These are phyloP conservation scores for Arthroderma sp. DNA, from an alignment of 2,329 filamentous ascomycete species.

Conservation along the genomic window DNA sequence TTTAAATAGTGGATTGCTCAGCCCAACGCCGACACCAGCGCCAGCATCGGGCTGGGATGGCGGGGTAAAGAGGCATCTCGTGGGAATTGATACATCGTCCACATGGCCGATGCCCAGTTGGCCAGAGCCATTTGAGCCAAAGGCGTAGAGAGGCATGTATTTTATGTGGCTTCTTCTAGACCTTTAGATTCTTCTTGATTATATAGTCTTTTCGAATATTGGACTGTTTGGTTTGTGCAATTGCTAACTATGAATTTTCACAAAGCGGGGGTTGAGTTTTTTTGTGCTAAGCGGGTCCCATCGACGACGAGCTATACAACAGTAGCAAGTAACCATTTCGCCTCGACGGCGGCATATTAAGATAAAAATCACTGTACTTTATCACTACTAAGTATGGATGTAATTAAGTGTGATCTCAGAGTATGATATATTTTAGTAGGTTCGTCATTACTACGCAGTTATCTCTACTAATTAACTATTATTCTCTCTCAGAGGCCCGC, in stretches of 20 bases:
- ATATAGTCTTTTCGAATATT: background rate
- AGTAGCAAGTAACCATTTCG: too few species aligned
- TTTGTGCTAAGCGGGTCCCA: too few species aligned
- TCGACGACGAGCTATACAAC: too few species aligned
- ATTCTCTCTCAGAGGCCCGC: too few species aligned
- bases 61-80: constrained; percentile 42
- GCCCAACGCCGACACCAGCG: constrained; percentile 18
- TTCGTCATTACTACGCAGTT: too few species aligned
- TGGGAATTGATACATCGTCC: constrained; percentile 56
- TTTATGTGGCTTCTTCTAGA: background rate
- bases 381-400: too few species aligned
- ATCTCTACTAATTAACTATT: too few species aligned
- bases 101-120: constrained; percentile 60
- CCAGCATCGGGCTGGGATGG: constrained; percentile 20
- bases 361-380: too few species aligned
- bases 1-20: constrained; percentile 21
- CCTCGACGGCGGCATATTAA: too few species aligned
- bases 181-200: background rate
- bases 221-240: background rate
- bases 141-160: constrained; percentile 43
- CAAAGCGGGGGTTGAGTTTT: background rate
- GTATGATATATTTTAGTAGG: too few species aligned
- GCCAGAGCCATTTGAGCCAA: constrained; percentile 66
- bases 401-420: too few species aligned
- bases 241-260: background rate